These are phyloP conservation scores for Nicotiana knightiana DNA, from an alignment of 257 asterid genomes.

Conservation along the genomic window DNA sequence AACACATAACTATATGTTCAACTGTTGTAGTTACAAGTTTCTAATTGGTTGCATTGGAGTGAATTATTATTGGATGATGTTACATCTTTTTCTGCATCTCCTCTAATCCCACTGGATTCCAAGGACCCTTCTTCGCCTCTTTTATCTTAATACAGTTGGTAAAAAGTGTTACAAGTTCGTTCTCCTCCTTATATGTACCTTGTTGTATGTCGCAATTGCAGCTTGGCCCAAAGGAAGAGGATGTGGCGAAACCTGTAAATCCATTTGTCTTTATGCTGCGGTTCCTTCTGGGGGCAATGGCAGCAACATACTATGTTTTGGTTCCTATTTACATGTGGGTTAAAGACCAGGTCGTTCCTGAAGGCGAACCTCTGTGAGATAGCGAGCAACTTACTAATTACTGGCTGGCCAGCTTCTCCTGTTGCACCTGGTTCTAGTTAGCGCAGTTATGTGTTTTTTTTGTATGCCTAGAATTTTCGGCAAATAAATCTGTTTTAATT, in stretches of 20 bases:
- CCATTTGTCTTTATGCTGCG: constrained; percentile 54
- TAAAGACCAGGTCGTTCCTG: constrained; percentile 76
- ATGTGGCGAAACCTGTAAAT: constrained; percentile 61
- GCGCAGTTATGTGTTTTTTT: neutral
- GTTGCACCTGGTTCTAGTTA: neutral
- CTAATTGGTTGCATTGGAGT: neutral
- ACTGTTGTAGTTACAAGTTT: neutral
- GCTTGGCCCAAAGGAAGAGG: constrained; percentile 92
- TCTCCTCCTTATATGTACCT: neutral
- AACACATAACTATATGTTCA: neutral
- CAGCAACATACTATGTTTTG: constrained; percentile 68
- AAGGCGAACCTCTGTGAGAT: constrained; percentile 68
- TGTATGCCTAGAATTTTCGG: neutral
- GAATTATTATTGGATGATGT: neutral
- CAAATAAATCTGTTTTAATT: neutral
- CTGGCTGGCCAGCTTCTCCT: neutral
- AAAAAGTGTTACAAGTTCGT: neutral
- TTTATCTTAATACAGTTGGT: neutral
- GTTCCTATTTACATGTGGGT: constrained; percentile 97
- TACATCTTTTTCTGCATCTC: neutral
- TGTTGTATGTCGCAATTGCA: constrained; percentile 21
- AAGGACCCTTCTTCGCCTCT: neutral
- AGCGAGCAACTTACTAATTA: neutral
- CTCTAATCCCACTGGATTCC: neutral
- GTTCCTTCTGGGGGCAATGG: constrained; percentile 66